Percentiles rank a stretch among this genome's conserved stretches.
These are phyloP conservation scores for Globisporangium spinosum DNA, from an alignment of 352 stramenopile genomes.

Conservation along the genomic window DNA sequence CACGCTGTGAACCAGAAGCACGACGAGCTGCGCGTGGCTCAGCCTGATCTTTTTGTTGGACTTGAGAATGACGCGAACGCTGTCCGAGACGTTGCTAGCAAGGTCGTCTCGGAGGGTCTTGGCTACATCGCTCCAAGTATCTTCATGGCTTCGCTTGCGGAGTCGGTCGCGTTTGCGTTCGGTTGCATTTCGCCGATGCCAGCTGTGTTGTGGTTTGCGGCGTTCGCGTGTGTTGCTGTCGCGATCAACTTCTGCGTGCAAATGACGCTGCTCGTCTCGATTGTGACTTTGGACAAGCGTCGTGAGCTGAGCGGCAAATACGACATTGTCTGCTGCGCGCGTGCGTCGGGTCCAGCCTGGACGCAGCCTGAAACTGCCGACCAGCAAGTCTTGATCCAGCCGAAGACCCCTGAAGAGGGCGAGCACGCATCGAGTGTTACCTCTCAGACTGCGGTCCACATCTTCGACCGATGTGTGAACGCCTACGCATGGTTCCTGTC, in stretches of 20 bases:
- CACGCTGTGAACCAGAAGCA: conserved; percentile 51
- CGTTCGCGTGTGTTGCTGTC: conserved; percentile 51
- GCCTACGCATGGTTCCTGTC: conserved; percentile 46
- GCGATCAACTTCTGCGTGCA: conserved; percentile 59
- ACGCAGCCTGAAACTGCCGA: conserved; percentile 4
- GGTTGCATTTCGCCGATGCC: conserved; percentile 61
- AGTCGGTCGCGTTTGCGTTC: conserved; percentile 53
- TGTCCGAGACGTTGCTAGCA: conserved; percentile 36
- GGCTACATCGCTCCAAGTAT: conserved; percentile 62
- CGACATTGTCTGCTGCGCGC: conserved; percentile 48
- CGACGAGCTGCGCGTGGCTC: conserved; percentile 28
- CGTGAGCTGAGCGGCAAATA: conserved; percentile 50
- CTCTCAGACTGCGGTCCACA: conserved; percentile 4
- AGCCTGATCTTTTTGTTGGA: conserved; percentile 40
- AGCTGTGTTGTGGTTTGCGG: conserved; percentile 64
- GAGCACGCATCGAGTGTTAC: background rate
- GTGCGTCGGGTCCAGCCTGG: conserved; percentile 9
- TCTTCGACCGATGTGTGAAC: conserved; percentile 41
- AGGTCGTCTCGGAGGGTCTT: conserved; percentile 37
- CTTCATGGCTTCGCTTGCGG: conserved; percentile 52
- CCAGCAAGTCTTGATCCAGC: conserved; percentile 17
- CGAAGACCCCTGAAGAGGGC: conserved; percentile 23
- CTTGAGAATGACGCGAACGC: conserved; percentile 34
- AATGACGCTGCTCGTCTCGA: conserved; percentile 59
- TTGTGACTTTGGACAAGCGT: conserved; percentile 62